Base-by-base conservation (phyloP, 2,329 filamentous ascomycete genomes). In the Monosporascus sp. region DNA sequence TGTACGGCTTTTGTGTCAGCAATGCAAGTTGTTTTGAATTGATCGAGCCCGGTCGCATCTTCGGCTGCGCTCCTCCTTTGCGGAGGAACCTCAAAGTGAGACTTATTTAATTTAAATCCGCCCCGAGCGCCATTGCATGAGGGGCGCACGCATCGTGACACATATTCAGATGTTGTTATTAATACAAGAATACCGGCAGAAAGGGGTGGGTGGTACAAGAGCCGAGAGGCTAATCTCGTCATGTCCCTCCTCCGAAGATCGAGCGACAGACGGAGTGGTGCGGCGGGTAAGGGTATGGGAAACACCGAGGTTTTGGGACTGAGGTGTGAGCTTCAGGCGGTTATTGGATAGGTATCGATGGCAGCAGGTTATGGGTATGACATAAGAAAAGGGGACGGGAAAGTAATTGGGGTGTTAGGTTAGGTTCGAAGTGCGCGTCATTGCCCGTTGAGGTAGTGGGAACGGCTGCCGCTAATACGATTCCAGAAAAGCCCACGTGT, bases 301-400 rank as follows among this genome's bases (percentile, higher is more conserved):
- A 64, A 63, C 63, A 61, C 62, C 63, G 60, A 62, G 57, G 57
- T 63, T 63, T 62, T 63, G 62, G 62, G 58, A 63, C 63, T 60
- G 55, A 58, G 55, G 55, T 53, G 52, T 51, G 55, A 55, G 57
- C 58, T 59, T 54, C 49, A 53, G 53, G 53, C 49, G 37, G 52
- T 52, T 38, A 11, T 45, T 22, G 37, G 50, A 45, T 48, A 46
- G 50, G 41, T 48, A 46, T 51, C 44, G 27, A 49, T 48, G 37
- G 22, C 46, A 47, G 31, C 11, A 14, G 31, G 9, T 35, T 5
- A 53, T 50, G 24, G 49, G 25, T 47, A 52, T 52, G 46, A 53
- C 44, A 52, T 47, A 50, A 52, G 55, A 54, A 44, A 58, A 55
- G 56, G 52, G 57, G 56, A 51, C 47, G 53, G 50, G 49, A 55